Percentiles rank a stretch among this genome's conserved stretches.
Evolutionary conservation across 2,329 filamentous ascomycete species (phyloP).

Genomic region (Calonectria multiphialidica): DNA sequence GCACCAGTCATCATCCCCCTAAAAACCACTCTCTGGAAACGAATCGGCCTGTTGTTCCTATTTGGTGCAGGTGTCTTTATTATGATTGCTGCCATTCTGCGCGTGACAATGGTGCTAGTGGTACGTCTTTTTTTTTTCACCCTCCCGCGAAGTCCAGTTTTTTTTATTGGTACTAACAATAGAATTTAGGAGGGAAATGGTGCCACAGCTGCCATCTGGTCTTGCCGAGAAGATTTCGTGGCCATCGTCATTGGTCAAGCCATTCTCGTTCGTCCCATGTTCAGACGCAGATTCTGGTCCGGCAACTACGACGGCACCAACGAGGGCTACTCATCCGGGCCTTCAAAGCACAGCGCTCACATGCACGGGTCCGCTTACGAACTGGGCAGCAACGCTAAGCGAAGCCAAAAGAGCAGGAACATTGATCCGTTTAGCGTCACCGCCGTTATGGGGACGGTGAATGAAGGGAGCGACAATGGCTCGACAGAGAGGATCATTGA

Average conservation of each 20-base stretch:
- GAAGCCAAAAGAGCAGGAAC: constrained; percentile 17
- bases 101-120: constrained; percentile 44
- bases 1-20: constrained; percentile 43
- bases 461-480: constrained; percentile 12
- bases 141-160: no score
- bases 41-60: constrained; percentile 45
- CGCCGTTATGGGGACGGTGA: constrained; percentile 20
- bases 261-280: constrained; percentile 49
- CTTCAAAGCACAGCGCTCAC: constrained; percentile 23
- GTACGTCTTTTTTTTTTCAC: constrained; percentile 26
- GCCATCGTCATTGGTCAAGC: constrained; percentile 51
- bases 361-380: constrained; percentile 9
- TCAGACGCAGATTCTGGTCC: constrained; percentile 39
- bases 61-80: constrained; percentile 48
- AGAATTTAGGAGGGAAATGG: constrained; percentile 17
- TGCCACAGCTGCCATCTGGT: constrained; percentile 49
- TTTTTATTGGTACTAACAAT: not conserved
- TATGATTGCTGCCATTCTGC: constrained; percentile 44
- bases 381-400: constrained; percentile 6
- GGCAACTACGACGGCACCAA: not conserved
- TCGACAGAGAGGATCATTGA: constrained; percentile 26
- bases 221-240: constrained; percentile 51
- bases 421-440: constrained; percentile 30
- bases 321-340: constrained; percentile 20
- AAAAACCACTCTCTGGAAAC: constrained; percentile 43